Conservation (phyloP, 345 rosid species). For the Acer yangbiense region DNA sequence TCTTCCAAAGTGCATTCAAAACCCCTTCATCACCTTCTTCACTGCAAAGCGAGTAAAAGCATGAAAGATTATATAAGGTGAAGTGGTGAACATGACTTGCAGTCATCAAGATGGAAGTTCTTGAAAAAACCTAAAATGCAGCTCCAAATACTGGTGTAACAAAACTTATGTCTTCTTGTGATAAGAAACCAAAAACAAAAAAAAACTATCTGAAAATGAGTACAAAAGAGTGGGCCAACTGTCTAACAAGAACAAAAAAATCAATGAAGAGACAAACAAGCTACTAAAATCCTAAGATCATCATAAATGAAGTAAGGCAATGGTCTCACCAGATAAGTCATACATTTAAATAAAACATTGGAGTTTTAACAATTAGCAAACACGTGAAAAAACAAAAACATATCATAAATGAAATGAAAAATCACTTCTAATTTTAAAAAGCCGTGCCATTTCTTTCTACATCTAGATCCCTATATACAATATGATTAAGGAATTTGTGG, state of each 20-base stretch:
- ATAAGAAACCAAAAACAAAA: not conserved
- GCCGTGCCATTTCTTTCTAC: not conserved
- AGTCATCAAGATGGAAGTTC: not conserved
- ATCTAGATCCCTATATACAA: not conserved
- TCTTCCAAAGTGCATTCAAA: conserved; percentile 59
- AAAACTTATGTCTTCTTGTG: not conserved
- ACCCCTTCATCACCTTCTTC: conserved; percentile 57
- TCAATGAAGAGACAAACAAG: not conserved
- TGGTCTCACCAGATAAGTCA: conserved; percentile 1
- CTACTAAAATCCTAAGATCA: not conserved
- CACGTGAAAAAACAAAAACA: not conserved
- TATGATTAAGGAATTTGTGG: not conserved
- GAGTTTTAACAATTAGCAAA: not conserved
- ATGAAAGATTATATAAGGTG: not conserved
- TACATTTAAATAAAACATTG: not conserved
- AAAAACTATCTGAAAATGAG: not conserved
- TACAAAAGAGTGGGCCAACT: not conserved
- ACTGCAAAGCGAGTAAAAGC: conserved; percentile 29
- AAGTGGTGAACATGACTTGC: not conserved
- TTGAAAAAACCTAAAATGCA: conserved; percentile 6
- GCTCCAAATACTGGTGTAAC: conserved; percentile 13
- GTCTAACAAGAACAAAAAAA: not conserved
- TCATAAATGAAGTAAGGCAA: not conserved
- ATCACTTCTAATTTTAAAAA: not conserved
- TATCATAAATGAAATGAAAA: not conserved